A percentile compares a stretch with the other conserved stretches of the same genome.
phyloP scores from a whole-genome alignment of 768 basidiomycete genomes.

The Pleurotus tuber-regium region DNA sequence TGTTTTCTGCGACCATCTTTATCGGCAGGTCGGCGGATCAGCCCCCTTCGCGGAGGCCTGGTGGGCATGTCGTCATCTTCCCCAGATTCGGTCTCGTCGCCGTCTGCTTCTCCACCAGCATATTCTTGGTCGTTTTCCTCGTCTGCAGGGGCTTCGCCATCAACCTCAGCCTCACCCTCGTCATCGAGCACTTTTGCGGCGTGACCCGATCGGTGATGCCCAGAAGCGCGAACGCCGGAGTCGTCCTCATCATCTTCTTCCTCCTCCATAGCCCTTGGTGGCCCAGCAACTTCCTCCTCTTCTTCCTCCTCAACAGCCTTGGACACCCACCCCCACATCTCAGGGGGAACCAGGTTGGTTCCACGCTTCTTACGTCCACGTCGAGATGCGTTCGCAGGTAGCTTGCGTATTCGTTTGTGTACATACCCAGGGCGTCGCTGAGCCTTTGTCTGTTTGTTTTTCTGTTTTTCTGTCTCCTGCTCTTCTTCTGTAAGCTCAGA shows the following conservation, averaged over 20 bases:
- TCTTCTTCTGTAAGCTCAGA: constrained; percentile 85
- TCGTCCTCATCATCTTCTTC: constrained; percentile 34
- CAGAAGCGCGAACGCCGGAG: constrained; percentile 15
- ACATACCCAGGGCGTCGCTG: background rate
- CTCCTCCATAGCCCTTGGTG: constrained; percentile 21
- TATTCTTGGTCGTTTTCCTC: background rate
- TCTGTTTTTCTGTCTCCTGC: constrained; percentile 45
- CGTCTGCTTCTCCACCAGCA: background rate
- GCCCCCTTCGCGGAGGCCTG: background rate
- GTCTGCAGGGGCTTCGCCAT: background rate
- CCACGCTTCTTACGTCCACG: constrained; percentile 48
- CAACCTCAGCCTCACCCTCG: constrained; percentile 14
- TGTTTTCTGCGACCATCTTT: background rate
- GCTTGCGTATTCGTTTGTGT: constrained; percentile 6
- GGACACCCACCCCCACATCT: constrained; percentile 81
- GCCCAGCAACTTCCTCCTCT: constrained; percentile 16
- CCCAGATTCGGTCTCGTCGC: constrained; percentile 11
- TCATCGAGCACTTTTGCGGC: constrained; percentile 17
- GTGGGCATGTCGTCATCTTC: constrained; percentile 12
- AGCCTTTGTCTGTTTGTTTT: constrained; percentile 7
- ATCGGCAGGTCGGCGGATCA: constrained; percentile 1
- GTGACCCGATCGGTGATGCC: constrained; percentile 13
- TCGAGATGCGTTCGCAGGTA: constrained; percentile 20
- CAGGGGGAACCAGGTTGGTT: constrained; percentile 64
- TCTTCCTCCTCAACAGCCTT: constrained; percentile 23